phyloP scores from a whole-genome alignment of 257 asterid genomes.

The Ocimum tenuiflorum region DNA sequence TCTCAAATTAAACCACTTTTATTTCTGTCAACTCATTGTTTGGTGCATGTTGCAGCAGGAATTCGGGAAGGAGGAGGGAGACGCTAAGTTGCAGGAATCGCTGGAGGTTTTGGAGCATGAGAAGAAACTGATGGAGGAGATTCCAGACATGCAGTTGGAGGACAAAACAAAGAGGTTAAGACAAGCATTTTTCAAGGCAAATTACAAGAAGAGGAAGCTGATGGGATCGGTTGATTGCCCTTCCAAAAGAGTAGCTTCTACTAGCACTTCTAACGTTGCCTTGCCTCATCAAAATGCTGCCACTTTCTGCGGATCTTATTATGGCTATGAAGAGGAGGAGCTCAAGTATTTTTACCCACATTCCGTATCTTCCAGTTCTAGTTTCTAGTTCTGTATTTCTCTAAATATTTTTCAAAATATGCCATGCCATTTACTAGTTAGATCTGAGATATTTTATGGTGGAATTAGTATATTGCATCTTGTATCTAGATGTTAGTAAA shows the following conservation, averaged over 20 bases:
- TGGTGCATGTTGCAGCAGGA: slow-evolving; percentile 34
- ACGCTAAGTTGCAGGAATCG: slow-evolving; percentile 37
- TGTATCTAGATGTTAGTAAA: background rate
- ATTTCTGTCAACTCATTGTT: background rate
- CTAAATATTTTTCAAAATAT: background rate
- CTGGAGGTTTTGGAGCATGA: slow-evolving; percentile 41
- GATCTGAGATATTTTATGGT: too few relatives aligned
- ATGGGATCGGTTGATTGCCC: slow-evolving; percentile 24
- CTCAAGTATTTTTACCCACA: slow-evolving; percentile 33
- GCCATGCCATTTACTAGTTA: background rate
- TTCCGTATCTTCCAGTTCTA: slow-evolving; percentile 28
- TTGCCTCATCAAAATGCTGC: background rate
- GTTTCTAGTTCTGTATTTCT: slow-evolving; percentile 1
- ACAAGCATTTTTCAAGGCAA: slow-evolving; percentile 68
- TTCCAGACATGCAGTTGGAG: slow-evolving; percentile 52
- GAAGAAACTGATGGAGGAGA: slow-evolving; percentile 47
- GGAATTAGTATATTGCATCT: background rate
- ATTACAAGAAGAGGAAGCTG: slow-evolving; percentile 58
- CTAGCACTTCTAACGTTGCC: background rate
- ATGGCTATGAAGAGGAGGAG: slow-evolving; percentile 28
- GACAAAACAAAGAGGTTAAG: slow-evolving; percentile 58
- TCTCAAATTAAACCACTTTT: background rate
- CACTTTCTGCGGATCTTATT: background rate
- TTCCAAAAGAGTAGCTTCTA: background rate
- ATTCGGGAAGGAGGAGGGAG: slow-evolving; percentile 34